Evolutionary conservation across 352 stramenopile species (phyloP), one percentile per base, ranked within the genome.

Genomic region (Globisporangium cylindrosporum): DNA sequence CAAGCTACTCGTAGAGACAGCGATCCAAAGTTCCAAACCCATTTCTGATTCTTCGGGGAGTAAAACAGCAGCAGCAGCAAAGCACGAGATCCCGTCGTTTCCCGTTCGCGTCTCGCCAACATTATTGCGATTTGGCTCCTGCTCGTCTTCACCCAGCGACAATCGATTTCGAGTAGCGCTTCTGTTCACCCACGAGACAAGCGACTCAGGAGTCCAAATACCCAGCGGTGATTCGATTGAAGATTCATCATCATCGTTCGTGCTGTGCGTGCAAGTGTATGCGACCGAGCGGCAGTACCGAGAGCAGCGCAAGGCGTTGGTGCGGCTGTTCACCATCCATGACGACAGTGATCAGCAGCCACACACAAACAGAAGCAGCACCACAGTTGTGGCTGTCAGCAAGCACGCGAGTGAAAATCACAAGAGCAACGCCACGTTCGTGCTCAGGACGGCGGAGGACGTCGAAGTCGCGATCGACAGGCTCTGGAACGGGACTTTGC

Each of bases 41-140:
- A 12, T 14, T 29, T 10, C 15, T 27, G 5, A 8, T n/a, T 43
- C 22, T 48, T 15, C 38, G 18, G 14, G 38, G 38, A 7, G 4
- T 7, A 20, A 6, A 20, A 48, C 38, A 48, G 4, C 38, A 48
- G 38, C 38, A 32, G 7, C 27, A 20, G 8, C 22, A 63, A 70
- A 51, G 25, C 34, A 29, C 15, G 63, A 76, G 49, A 53, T 77
- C 20, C n/a, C 53, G 20, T 57, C 62, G 51, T 80, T 80, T 41
- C 74, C 74, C 20, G 38, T 80, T 4, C 66, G 54, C 22, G 24
- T 80, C 8, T 68, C 72, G 9, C 64, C 74, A n/a, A 80, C 72
- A 29, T 55, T 74, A 3, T 18, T 74, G 24, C 43, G 63, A 18
- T 54, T 64, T 20, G 38, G 38, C 32, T 27, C 9, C 25, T 22